Evolutionary conservation across 2,329 filamentous ascomycete species (phyloP).

Genomic region (Ceratocystis harringtonii): DNA sequence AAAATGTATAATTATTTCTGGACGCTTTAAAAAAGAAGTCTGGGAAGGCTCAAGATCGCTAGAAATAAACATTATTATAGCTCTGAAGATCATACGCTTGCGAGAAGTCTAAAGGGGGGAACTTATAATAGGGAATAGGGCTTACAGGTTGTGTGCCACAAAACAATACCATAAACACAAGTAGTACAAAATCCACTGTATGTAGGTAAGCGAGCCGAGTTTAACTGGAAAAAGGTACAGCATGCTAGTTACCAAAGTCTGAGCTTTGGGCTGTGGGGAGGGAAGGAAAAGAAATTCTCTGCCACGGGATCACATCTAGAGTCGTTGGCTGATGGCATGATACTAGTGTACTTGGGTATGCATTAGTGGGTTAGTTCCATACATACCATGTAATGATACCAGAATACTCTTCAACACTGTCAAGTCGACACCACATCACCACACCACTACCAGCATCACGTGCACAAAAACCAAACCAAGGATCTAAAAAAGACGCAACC

Average conservation of each 20-base stretch:
- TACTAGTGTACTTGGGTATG: no score
- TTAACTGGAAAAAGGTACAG: not conserved
- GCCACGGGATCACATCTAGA: not conserved
- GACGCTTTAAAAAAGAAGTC: not conserved
- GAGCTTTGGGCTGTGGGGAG: not conserved
- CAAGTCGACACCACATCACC: no score
- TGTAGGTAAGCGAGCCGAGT: slow-evolving; percentile 1
- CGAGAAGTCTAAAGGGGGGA: not conserved
- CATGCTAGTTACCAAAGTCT: not conserved
- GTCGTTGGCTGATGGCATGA: no score
- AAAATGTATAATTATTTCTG: not conserved
- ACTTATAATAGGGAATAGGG: not conserved
- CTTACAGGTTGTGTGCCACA: not conserved
- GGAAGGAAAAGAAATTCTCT: not conserved
- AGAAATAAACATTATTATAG: not conserved
- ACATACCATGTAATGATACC: no score
- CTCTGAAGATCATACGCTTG: not conserved
- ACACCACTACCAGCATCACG: no score
- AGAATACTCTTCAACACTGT: no score
- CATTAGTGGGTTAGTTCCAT: no score
- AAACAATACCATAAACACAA: not conserved
- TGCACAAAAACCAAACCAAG: no score
- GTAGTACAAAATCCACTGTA: not conserved
- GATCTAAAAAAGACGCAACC: no score
- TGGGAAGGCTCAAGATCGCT: not conserved